Evolutionary conservation across 1,139 yeast genomes (phyloP).

Genomic region (Eremothecium gossypii): DNA sequence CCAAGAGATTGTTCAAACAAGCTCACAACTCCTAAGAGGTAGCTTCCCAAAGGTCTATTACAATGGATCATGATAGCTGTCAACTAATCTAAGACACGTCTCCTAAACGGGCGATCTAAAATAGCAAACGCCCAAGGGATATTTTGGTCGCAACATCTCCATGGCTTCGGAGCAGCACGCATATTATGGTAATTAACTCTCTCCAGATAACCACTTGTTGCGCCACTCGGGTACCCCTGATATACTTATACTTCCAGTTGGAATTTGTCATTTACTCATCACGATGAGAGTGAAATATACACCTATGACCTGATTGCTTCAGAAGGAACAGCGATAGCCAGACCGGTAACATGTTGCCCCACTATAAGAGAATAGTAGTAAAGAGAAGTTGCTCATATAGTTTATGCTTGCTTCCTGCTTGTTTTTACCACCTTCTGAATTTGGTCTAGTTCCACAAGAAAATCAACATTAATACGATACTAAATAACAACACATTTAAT

Average conservation of each 20-base stretch:
- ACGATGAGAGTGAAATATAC: background rate
- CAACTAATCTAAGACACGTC: too few relatives aligned
- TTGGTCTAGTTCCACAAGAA: slow-evolving; percentile 3
- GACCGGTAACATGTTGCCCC: slow-evolving; percentile 1
- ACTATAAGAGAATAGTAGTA: slow-evolving; percentile 2
- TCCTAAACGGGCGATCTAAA: too few relatives aligned
- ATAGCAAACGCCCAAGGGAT: too few relatives aligned
- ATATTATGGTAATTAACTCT: too few relatives aligned
- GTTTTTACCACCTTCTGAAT: slow-evolving; percentile 1
- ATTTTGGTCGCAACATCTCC: too few relatives aligned
- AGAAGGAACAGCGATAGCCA: slow-evolving; percentile 1
- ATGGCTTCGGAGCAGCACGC: too few relatives aligned
- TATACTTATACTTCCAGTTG: background rate
- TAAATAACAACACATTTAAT: slow-evolving; percentile 5
- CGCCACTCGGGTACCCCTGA: background rate
- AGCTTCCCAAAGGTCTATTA: too few relatives aligned
- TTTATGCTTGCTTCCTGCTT: background rate
- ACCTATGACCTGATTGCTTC: background rate
- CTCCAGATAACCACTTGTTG: too few relatives aligned
- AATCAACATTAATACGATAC: slow-evolving; percentile 5
- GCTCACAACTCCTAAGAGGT: too few relatives aligned
- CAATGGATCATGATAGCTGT: too few relatives aligned
- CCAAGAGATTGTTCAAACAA: too few relatives aligned
- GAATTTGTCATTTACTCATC: background rate
- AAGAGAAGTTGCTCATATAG: slow-evolving; percentile 1